Conservation (phyloP, 78 protist species). For the Emiliania huxleyi region DNA sequence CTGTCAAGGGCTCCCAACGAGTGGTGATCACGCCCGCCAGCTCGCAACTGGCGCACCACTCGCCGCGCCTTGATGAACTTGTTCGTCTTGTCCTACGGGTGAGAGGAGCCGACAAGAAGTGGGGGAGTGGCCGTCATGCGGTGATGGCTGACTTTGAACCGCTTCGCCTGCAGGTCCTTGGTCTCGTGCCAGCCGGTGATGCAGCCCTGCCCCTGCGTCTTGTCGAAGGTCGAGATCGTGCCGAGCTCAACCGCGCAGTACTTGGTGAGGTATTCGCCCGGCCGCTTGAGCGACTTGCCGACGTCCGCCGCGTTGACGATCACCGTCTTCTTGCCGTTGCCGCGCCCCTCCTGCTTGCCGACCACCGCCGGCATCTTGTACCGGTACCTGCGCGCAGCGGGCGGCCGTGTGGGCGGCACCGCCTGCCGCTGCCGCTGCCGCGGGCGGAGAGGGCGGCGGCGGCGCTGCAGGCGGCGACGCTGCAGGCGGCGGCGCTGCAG, state of each 20-base stretch:
- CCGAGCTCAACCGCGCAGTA: conserved; percentile 89
- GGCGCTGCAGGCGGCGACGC: too few relatives aligned
- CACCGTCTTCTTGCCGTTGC: conserved; percentile 94
- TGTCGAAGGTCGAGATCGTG: conserved; percentile 73
- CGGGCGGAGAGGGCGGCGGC: too few relatives aligned
- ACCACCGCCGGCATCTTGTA: conserved; percentile 80
- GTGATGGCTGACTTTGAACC: too few relatives aligned
- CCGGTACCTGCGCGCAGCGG: background rate
- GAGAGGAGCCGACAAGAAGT: too few relatives aligned
- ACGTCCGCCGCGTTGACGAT: conserved; percentile 77
- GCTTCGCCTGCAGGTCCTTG: conserved; percentile 44
- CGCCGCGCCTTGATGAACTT: conserved; percentile 78
- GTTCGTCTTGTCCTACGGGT: conserved; percentile 69
- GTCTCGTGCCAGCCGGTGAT: conserved; percentile 77
- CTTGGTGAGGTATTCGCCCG: conserved; percentile 56
- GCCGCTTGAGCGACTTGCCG: conserved; percentile 75
- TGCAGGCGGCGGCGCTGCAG: too few relatives aligned
- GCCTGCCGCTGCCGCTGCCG: too few relatives aligned
- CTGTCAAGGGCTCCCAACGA: too few relatives aligned
- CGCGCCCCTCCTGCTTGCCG: conserved; percentile 83
- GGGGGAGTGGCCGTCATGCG: too few relatives aligned
- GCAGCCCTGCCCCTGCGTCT: conserved; percentile 50
- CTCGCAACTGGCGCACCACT: too few relatives aligned
- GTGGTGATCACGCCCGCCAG: too few relatives aligned
- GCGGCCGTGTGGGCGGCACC: too few relatives aligned